These are phyloP conservation scores for Colletotrichum neosansevieriae DNA, from an alignment of 2,329 filamentous ascomycete species.

Conservation along the genomic window DNA sequence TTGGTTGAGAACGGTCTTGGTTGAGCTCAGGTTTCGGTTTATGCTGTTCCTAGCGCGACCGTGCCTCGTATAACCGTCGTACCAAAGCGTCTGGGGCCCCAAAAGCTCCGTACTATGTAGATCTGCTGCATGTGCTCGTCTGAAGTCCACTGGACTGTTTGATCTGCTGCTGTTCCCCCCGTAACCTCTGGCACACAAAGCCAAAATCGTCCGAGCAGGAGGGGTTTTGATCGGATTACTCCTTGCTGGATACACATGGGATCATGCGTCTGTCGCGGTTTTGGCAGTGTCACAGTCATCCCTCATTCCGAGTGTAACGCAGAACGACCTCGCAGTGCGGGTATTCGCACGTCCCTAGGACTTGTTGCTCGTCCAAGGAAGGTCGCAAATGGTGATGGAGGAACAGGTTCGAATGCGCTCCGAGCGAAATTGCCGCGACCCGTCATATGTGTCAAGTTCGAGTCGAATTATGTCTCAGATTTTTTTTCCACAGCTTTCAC, in stretches of 20 bases:
- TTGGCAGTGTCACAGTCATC: conserved; percentile 12
- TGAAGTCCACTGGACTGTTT: conserved; percentile 14
- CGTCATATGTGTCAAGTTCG: conserved; percentile 25
- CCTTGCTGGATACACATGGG: not conserved
- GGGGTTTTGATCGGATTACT: not conserved
- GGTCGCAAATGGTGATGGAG: no score
- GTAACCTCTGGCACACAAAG: not conserved
- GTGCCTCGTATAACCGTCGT: no score
- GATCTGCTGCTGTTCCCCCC: conserved; percentile 29
- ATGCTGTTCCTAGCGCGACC: not conserved
- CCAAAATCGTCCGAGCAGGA: conserved; percentile 24
- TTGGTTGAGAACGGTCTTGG: not conserved
- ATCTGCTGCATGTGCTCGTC: conserved; percentile 18
- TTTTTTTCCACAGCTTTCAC: conserved; percentile 21
- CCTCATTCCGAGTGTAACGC: not conserved
- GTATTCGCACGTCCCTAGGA: no score
- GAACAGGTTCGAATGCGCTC: no score
- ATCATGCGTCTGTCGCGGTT: not conserved
- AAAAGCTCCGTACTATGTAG: not conserved
- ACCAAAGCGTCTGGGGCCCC: not conserved
- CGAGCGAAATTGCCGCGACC: not conserved
- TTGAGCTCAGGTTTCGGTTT: not conserved
- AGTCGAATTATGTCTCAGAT: conserved; percentile 30
- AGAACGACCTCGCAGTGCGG: not conserved
- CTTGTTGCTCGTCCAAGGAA: not conserved